Evolutionary conservation across 202 grass and related monocot genomes (phyloP).

Genomic region (Brachypodium distachyon): DNA sequence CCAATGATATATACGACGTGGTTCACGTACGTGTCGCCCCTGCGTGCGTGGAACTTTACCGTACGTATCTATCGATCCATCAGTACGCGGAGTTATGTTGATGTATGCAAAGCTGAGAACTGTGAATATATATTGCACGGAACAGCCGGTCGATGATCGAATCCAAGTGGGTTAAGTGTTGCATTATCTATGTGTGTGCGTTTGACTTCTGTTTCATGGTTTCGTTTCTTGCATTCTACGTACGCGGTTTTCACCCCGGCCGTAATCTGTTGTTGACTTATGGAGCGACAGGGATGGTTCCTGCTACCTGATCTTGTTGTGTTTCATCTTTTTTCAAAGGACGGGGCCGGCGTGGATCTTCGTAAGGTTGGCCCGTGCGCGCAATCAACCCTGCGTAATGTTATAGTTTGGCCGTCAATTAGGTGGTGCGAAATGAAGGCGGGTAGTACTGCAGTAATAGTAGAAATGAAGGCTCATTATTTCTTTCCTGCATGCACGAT

Average conservation of each 20-base stretch:
- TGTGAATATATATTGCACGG: not conserved
- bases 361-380: not conserved
- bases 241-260: not conserved
- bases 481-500: too few relatives aligned
- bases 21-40: not conserved
- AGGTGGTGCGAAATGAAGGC: too few relatives aligned
- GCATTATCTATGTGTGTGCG: too few relatives aligned
- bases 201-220: not conserved
- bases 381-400: not conserved
- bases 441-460: too few relatives aligned
- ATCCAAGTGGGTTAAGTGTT: not conserved
- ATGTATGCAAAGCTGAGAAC: too few relatives aligned
- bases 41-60: not conserved
- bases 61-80: not conserved
- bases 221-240: slow-evolving; percentile 7
- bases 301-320: not conserved
- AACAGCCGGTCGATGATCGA: not conserved
- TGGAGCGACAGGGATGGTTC: not conserved
- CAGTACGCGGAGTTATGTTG: not conserved
- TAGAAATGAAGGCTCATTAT: too few relatives aligned
- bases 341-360: too few relatives aligned
- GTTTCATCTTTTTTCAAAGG: not conserved
- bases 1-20: not conserved
- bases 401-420: not conserved
- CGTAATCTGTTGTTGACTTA: not conserved